Base-by-base conservation (phyloP, 257 asterid genomes). In the Solanum pennellii region DNA sequence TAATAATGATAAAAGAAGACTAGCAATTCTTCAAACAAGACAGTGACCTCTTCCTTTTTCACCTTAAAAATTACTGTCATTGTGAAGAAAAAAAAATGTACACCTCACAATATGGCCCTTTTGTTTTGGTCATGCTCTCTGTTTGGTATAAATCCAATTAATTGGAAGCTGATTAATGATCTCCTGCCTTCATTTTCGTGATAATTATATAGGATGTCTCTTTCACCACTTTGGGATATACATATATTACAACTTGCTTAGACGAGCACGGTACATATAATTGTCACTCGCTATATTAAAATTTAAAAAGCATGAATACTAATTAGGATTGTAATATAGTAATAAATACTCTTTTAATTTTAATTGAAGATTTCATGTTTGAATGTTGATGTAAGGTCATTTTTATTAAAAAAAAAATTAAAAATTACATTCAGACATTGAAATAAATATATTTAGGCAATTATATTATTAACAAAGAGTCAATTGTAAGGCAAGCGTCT, bases 1-100 rank as follows among this genome's bases (percentile, higher is more conserved):
- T 69, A 25, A 90, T 86, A 75, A 86, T 86, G 88, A 83, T 72
- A 52, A 86, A 86, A 86, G n/a, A 68, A 56, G 89, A 88, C 86
- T 75, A 82, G 52, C 29, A 86, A 83, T 33, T 33, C 69, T 41
- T 29, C 47, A 86, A 45, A 82, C 62, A 86, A 79, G 90, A 90
- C 85, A 86, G 80, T 74, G 89, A 86, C 88, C 82, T 39, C 37
- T 62, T 10, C 5, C 8, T 83, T 33, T 87, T 86, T 83, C 87
- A 83, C 86, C 82, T 74, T 59, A 41, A 79, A 85, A 87, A 86
- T 52, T 80, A 84, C 84, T 49, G 85, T 7, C 11, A 66, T 15
- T 15, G 59, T 37, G 42, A 7, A n/a, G n/a, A 65, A 33, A 33
- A 33, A 33, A 23, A 66, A 83, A 13, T 20, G 77, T 68, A 56